Evolutionary conservation across 1,284 basidiomycete species (phyloP).

Genomic region (Irpex lacteus): DNA sequence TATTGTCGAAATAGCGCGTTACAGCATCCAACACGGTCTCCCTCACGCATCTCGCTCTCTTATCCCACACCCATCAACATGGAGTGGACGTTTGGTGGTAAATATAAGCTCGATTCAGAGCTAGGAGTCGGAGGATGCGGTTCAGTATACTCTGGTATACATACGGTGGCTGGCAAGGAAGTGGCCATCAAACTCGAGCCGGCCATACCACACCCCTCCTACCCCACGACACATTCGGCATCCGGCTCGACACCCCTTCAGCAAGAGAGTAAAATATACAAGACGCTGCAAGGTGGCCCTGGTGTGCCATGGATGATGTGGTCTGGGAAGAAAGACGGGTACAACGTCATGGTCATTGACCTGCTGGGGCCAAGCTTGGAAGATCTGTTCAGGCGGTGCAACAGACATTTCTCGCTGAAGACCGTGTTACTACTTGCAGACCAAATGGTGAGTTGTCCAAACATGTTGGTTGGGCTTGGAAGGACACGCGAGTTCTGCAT

Average conservation of each 20-base stretch:
- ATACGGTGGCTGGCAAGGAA: slow-evolving; percentile 94
- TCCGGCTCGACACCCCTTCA: slow-evolving; percentile 82
- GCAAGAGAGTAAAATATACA: slow-evolving; percentile 91
- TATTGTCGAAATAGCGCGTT: background rate
- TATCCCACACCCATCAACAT: slow-evolving; percentile 30
- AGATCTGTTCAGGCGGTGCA: slow-evolving; percentile 95
- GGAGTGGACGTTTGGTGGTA: slow-evolving; percentile 83
- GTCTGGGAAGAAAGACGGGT: slow-evolving; percentile 93
- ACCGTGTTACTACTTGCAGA: slow-evolving; percentile 90
- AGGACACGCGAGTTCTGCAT: slow-evolving; percentile 6
- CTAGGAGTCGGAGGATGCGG: slow-evolving; percentile 94
- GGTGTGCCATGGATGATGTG: slow-evolving; percentile 95
- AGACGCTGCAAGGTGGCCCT: slow-evolving; percentile 89
- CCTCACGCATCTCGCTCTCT: background rate
- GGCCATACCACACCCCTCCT: slow-evolving; percentile 41
- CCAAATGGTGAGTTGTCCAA: slow-evolving; percentile 69
- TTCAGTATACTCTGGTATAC: slow-evolving; percentile 92
- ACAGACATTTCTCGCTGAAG: slow-evolving; percentile 89
- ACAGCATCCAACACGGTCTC: background rate
- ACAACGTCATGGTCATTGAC: slow-evolving; percentile 97
- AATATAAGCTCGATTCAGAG: slow-evolving; percentile 92
- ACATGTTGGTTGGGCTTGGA: background rate
- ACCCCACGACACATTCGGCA: background rate
- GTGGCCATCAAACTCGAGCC: slow-evolving; percentile 97
- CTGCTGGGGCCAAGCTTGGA: slow-evolving; percentile 88